phyloP scores from a whole-genome alignment of 257 asterid genomes.

The Forsythia viridissima region DNA sequence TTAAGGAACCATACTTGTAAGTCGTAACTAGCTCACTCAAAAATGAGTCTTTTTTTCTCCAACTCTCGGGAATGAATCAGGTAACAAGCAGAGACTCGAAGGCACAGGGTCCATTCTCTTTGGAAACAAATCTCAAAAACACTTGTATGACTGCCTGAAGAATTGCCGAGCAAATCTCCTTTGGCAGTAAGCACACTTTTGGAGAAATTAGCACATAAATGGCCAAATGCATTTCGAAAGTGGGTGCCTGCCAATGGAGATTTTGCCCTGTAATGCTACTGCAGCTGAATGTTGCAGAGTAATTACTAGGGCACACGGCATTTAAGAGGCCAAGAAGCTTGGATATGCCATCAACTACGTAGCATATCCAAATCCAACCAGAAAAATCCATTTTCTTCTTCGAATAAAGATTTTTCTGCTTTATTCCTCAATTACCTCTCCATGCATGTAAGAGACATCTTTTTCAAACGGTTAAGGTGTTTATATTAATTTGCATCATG shows the following conservation, averaged over 20 bases:
- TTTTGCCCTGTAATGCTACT: neutral
- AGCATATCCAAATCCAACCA: neutral
- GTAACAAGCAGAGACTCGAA: no score
- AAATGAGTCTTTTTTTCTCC: no score
- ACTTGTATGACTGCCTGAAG: neutral
- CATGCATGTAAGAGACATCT: neutral
- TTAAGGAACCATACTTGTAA: no score
- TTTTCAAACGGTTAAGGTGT: neutral
- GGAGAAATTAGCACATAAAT: neutral
- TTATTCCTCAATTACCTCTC: neutral
- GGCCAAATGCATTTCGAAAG: neutral
- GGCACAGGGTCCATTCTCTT: neutral
- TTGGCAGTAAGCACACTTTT: conserved; percentile 6
- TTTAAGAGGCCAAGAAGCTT: neutral
- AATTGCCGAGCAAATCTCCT: conserved; percentile 19
- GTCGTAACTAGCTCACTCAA: no score
- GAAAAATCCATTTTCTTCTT: neutral
- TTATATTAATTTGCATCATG: neutral
- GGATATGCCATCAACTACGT: neutral
- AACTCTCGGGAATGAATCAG: no score
- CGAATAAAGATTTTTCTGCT: conserved; percentile 4
- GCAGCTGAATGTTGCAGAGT: neutral
- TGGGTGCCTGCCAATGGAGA: neutral
- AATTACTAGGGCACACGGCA: neutral
- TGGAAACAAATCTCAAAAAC: neutral